Evolutionary conservation across 1,284 basidiomycete species (phyloP), one percentile per base, ranked within the genome.

Genomic region (Ganoderma resinaceum): DNA sequence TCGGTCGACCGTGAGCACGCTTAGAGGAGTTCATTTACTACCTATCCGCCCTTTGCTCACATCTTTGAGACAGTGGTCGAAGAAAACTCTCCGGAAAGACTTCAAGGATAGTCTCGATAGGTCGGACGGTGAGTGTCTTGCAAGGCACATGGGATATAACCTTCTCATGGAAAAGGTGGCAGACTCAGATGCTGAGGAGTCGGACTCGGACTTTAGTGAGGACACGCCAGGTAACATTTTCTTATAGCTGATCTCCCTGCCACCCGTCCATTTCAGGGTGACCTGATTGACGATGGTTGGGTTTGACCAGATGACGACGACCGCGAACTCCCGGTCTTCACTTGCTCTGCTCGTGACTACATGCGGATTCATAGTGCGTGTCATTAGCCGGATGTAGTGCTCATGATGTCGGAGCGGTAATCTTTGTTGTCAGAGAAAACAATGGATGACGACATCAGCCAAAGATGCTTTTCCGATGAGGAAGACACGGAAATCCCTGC

Each of bases 401-500:
- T n/a, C n/a, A n/a, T n/a, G n/a, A n/a, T n/a, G n/a, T n/a, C n/a
- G n/a, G n/a, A n/a, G n/a, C n/a, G n/a, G n/a, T n/a, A n/a, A n/a
- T n/a, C n/a, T n/a, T n/a, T n/a, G n/a, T n/a, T 58, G 11, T 29
- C 33, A 58, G 55, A n/a, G 3, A 58, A 58, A 9, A 9, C 55
- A 12, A 23, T 14, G n/a, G 55, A 58, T 12, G 55, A 12, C 20
- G 33, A 58, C 14, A 12, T 16, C 8, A 8, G 20, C 20, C 55
- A 40, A 3, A 9, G 16, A 16, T 61, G 60, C 60, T 61, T 61
- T 12, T 20, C 42, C 18, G 7, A 61, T 4, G 43, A 20, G 4
- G 60, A 46, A 29, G 52, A 62, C 9, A 66, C 65, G 2, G 38
- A 42, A 2, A 66, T 66, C n/a, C 65, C 65, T 4, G 65, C 46